These are phyloP conservation scores for Paulownia fortunei DNA, from an alignment of 257 asterid species.

Conservation along the genomic window DNA sequence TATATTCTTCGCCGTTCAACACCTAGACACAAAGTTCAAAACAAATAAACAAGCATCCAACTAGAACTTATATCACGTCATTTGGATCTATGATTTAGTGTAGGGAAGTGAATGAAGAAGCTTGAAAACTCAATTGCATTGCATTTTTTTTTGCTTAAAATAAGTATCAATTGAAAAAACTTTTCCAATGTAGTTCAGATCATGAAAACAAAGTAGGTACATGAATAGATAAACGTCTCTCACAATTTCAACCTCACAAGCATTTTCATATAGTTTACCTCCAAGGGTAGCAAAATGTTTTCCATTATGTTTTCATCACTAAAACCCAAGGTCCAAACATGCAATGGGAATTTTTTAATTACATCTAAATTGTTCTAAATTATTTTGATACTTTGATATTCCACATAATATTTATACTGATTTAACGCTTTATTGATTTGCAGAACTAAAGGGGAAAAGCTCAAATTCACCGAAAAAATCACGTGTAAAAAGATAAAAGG, in stretches of 20 bases:
- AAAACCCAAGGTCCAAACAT: constrained; percentile 1
- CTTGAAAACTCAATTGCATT: neutral
- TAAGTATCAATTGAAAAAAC: neutral
- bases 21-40: constrained; percentile 42
- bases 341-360: neutral
- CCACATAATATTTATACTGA: neutral
- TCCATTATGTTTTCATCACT: neutral
- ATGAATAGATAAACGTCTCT: neutral
- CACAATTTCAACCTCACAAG: neutral
- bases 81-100: neutral
- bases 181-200: neutral
- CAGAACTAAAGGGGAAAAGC: too few relatives aligned
- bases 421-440: neutral
- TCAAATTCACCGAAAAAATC: too few relatives aligned
- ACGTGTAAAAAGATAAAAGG: neutral
- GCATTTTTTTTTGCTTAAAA: neutral
- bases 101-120: neutral
- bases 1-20: constrained; percentile 71
- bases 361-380: neutral
- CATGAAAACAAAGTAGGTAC: neutral
- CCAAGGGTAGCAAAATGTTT: neutral
- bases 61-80: neutral
- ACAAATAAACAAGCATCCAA: neutral
- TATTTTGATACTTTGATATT: too few relatives aligned
- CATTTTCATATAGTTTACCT: neutral